Evolutionary conservation across 441 rosid genomes (phyloP), one percentile per base, ranked within the genome.

Genomic region (Adansonia grandidieri): DNA sequence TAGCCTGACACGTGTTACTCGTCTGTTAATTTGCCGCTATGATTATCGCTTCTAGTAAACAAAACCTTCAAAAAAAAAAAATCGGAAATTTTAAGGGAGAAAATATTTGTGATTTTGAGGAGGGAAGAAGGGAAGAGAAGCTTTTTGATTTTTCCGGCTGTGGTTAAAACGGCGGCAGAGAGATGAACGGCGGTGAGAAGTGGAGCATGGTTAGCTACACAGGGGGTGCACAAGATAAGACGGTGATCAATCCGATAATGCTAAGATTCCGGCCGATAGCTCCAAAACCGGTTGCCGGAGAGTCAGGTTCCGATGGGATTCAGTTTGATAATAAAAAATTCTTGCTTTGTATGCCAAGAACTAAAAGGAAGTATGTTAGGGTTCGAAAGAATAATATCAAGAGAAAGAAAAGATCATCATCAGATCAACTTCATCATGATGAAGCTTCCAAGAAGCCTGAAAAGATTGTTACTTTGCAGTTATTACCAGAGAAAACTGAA

Each of bases 201-300:
- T 67, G 78, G 79, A 80, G 77, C 57, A 19, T 56, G 80, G 11
- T 68, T 28, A 44, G 67, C 9, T 69, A 75, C 66, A 42, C 65
- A 6, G 84, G 81, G 24, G 77, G 68, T 73, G 68, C 79, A n/a
- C 80, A 74, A 15, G 89, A 85, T 60, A 83, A 63, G 71, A 73
- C 73, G 73, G 72, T 81, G 28, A 84, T 86, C 74, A 80, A 82
- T 64, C 81, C 82, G 74, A 72, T 84, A 73, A 87, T 87, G 90
- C 87, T 82, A 74, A 77, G 91, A 79, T 90, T 86, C 87, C 80
- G 92, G 51, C 93, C 93, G 78, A 90, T 90, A 71, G 93, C 92
- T 1, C 93, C 93, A 19, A 90, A 90, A 62, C 93, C 91, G 63
- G 83, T 81, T 17, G 2, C 44, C 60, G 82, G 80, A 4, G 84